These are phyloP conservation scores for Anthoceros angustus DNA, from an alignment of 225 moss, liverwort and hornwort species.

Conservation along the genomic window DNA sequence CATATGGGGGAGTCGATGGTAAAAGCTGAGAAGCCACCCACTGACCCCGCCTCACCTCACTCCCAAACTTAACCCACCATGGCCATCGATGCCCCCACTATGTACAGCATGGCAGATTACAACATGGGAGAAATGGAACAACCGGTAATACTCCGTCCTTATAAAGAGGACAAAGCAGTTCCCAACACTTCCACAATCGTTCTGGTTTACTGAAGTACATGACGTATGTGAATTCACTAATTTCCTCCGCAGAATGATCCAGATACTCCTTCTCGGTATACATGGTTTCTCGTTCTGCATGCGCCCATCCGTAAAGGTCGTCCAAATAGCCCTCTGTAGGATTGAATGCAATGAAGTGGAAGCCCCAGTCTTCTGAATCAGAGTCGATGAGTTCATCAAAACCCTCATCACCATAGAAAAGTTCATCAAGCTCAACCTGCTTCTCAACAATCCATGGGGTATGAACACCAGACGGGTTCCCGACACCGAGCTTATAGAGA, in stretches of 20 bases:
- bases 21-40: too few species aligned
- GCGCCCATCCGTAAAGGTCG: too few species aligned
- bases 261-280: background rate
- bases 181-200: background rate
- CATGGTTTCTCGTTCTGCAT: too few species aligned
- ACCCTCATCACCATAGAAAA: background rate
- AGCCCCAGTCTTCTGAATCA: background rate
- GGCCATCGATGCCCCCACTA: too few species aligned
- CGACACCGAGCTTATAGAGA: background rate
- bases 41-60: too few species aligned
- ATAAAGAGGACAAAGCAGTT: background rate
- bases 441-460: background rate
- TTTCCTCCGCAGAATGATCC: background rate
- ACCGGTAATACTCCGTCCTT: background rate
- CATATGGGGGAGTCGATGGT: too few species aligned
- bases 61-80: too few species aligned
- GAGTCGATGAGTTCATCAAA: background rate
- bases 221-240: background rate
- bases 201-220: background rate
- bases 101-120: too few species aligned
- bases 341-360: background rate
- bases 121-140: background rate
- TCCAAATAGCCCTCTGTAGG: background rate
- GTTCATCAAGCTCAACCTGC: background rate
- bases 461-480: background rate